Evolutionary conservation across 1,139 yeast genomes (phyloP), one percentile per base, ranked within the genome.

Genomic region (Candida tunisiensis): DNA sequence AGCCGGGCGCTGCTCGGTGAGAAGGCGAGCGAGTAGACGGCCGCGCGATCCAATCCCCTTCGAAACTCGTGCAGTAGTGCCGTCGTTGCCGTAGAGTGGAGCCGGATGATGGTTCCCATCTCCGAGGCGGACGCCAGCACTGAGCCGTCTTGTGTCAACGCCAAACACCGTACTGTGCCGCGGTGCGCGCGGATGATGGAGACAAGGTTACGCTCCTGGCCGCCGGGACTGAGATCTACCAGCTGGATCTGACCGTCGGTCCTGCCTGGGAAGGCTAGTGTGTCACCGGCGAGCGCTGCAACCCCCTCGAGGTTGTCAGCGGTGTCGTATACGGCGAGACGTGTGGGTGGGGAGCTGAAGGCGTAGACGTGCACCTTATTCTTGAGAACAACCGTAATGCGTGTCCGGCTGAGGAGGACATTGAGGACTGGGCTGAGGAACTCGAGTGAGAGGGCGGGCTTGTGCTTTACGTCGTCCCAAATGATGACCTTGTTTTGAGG

Each of bases 391-490:
- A 77, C 82, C 8, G 83, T 65, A 8, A 85, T 74, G 31, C 83
- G 57, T 15, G 74, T 68, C 31, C 94, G 60, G 6, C 92, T 75
- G 25, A 85, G 53, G 26, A 77, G 59, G 4, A 80, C 83, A 39
- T 77, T 73, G 29, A 75, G 51, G 2, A 85, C 74, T 0, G 88
- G 79, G 25, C 73, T 66, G 55, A 65, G 62, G 44, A 83, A 82
- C 46, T 78, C 91, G 32, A 85, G 53, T 18, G 68, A 64, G 16
- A 80, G 58, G n/a, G 85, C 77, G 24, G 72, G 73, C 40, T 73
- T 73, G 29, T 77, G 65, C 49, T 80, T 78, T 35, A 80, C 51
- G 47, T 85, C 96, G 51, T 85, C 95, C 94, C 95, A 85, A 10
- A 85, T 74, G 19, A 82, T 64, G 26, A 56, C 53, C 45, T 77